phyloP scores from a whole-genome alignment of 1,139 yeast species.

The Kodamaea anthophila region DNA sequence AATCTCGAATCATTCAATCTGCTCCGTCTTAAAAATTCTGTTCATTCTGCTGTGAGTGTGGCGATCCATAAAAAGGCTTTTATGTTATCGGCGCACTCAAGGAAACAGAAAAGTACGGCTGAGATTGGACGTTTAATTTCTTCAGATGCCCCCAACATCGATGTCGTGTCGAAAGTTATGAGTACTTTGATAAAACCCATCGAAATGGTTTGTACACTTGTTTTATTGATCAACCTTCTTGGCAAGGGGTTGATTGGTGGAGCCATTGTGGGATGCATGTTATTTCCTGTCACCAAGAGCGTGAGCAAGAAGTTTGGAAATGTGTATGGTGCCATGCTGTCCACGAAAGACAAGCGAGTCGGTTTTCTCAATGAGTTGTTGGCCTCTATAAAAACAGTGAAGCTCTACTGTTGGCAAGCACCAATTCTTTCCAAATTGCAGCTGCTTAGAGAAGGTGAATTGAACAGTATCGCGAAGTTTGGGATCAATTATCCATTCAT shows the following conservation, averaged over 20 bases:
- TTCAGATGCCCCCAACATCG: not conserved
- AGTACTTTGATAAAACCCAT: not conserved
- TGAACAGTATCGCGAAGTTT: constrained; percentile 21
- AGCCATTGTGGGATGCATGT: not conserved
- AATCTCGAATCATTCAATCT: not conserved
- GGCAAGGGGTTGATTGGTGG: constrained; percentile 1
- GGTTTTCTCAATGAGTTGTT: constrained; percentile 35
- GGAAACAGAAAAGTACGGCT: not conserved
- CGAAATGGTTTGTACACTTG: not conserved
- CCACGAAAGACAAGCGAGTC: constrained; percentile 25
- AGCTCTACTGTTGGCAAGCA: constrained; percentile 36
- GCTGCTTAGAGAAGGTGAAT: constrained; percentile 31
- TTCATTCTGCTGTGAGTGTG: not conserved
- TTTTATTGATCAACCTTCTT: not conserved
- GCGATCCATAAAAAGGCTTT: not conserved
- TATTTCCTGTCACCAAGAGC: not conserved
- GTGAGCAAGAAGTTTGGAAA: not conserved
- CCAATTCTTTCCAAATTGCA: constrained; percentile 33
- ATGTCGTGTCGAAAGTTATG: not conserved
- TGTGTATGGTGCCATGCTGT: not conserved
- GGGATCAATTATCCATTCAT: constrained; percentile 29
- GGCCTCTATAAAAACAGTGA: constrained; percentile 34
- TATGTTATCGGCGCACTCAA: not conserved
- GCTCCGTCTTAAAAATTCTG: not conserved
- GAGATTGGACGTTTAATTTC: not conserved